phyloP scores from a whole-genome alignment of 768 basidiomycete genomes.

The Fomitopsis serialis region DNA sequence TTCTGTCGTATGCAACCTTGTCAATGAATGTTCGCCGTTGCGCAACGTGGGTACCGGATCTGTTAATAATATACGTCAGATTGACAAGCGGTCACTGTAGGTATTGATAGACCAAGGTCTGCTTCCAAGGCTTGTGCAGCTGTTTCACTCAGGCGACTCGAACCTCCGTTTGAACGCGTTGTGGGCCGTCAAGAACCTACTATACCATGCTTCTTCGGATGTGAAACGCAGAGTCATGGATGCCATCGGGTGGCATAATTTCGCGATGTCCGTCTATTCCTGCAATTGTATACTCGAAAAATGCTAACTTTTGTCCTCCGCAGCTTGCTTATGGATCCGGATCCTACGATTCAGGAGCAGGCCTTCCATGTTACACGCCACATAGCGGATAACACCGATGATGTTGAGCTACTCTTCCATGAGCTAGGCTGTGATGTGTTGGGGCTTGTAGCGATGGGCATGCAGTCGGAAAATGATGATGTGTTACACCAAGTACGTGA shows the following conservation, averaged over 20 bases:
- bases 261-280: constrained; percentile 43
- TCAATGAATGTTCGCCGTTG: constrained; percentile 83
- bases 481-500: constrained; percentile 46
- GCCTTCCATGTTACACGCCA: constrained; percentile 63
- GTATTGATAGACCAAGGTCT: constrained; percentile 64
- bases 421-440: constrained; percentile 49
- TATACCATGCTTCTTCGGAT: constrained; percentile 54
- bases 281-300: neutral
- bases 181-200: constrained; percentile 87
- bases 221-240: constrained; percentile 65
- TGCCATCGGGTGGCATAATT: constrained; percentile 58
- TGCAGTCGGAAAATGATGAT: constrained; percentile 48
- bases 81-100: constrained; percentile 26
- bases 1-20: constrained; percentile 77
- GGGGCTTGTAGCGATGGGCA: constrained; percentile 37
- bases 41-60: constrained; percentile 44
- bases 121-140: constrained; percentile 55
- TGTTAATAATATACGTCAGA: neutral
- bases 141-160: constrained; percentile 49
- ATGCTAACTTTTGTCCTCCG: too few species aligned
- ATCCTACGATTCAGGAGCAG: constrained; percentile 62
- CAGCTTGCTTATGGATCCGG: constrained; percentile 52
- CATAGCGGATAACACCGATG: constrained; percentile 57
- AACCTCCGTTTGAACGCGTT: constrained; percentile 62
- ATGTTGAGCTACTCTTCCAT: constrained; percentile 55